Conservation (phyloP, 2,329 filamentous ascomycete species). For the Calonectria montana region DNA sequence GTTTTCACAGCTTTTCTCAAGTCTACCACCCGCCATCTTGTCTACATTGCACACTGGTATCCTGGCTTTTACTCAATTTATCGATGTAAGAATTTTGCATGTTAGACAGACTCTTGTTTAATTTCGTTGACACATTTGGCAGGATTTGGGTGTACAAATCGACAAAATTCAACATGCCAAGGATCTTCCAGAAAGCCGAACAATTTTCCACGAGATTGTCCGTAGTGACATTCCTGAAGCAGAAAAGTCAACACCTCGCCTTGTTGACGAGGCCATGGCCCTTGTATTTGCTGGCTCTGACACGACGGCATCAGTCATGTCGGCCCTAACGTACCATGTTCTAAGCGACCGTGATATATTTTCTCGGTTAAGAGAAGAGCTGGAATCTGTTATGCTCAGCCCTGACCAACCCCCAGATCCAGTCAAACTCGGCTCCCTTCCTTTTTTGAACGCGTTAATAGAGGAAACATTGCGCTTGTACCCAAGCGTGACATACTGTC, state of each 20-base stretch:
- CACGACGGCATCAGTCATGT: constrained; percentile 49
- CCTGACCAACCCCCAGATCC: constrained; percentile 27
- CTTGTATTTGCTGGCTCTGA: constrained; percentile 52
- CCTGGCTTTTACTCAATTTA: constrained; percentile 10
- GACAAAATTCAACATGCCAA: constrained; percentile 20
- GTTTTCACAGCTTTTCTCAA: constrained; percentile 32
- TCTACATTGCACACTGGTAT: constrained; percentile 27
- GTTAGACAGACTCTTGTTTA: rapidly evolving
- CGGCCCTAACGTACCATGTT: constrained; percentile 50
- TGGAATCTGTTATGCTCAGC: constrained; percentile 35
- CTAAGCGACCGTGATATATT: constrained; percentile 47
- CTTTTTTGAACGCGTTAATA: constrained; percentile 53
- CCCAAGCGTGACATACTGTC: constrained; percentile 48
- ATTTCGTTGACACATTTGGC: background rate
- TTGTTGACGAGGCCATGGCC: constrained; percentile 48
- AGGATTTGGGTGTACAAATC: constrained; percentile 24
- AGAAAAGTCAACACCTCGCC: constrained; percentile 47
- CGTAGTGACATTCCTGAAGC: constrained; percentile 41
- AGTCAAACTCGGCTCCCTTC: constrained; percentile 45
- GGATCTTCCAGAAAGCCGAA: constrained; percentile 29
- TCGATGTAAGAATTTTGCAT: background rate
- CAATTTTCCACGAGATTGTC: constrained; percentile 48
- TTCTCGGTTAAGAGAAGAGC: constrained; percentile 47
- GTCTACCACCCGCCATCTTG: constrained; percentile 36
- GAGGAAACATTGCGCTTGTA: constrained; percentile 54